A percentile compares a stretch with the other conserved stretches of the same genome.
Evolutionary conservation across 1,284 basidiomycete species (phyloP).

Genomic region (Austroboletus niveus): DNA sequence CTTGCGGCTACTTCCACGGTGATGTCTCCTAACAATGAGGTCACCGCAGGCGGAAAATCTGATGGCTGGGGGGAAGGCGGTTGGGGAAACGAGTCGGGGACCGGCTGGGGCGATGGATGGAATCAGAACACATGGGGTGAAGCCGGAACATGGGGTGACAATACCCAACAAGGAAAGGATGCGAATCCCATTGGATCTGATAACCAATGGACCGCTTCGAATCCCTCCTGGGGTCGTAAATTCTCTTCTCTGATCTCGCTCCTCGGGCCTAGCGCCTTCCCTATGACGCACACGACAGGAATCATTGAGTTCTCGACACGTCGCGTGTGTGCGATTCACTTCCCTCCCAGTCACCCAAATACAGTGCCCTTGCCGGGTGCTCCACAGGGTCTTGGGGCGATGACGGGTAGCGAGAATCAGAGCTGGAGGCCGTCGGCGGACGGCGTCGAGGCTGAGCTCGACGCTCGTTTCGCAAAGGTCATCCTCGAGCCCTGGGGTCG

Average conservation of each 20-base stretch:
- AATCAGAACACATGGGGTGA: conserved; percentile 17
- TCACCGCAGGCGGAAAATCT: background rate
- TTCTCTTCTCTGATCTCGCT: conserved; percentile 34
- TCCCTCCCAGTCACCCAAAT: conserved; percentile 21
- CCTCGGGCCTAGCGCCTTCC: conserved; percentile 46
- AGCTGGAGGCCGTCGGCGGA: conserved; percentile 33
- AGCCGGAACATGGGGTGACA: conserved; percentile 5
- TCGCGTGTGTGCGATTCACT: conserved; percentile 36
- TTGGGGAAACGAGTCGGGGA: conserved; percentile 5
- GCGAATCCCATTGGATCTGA: background rate
- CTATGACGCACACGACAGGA: conserved; percentile 49
- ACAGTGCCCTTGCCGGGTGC: background rate
- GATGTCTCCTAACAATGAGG: background rate
- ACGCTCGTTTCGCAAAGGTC: conserved; percentile 45
- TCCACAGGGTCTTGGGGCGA: no score
- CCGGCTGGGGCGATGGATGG: background rate
- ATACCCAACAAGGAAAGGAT: conserved; percentile 9
- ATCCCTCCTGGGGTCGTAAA: conserved; percentile 28
- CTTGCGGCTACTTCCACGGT: background rate
- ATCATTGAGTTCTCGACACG: conserved; percentile 52
- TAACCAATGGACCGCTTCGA: conserved; percentile 13
- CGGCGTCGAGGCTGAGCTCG: conserved; percentile 51
- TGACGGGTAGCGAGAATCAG: background rate
- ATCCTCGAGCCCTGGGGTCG: conserved; percentile 55
- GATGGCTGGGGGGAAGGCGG: conserved; percentile 1